These are phyloP conservation scores for Mesostigma viride DNA, from an alignment of 139 green algal species.

Conservation along the genomic window DNA sequence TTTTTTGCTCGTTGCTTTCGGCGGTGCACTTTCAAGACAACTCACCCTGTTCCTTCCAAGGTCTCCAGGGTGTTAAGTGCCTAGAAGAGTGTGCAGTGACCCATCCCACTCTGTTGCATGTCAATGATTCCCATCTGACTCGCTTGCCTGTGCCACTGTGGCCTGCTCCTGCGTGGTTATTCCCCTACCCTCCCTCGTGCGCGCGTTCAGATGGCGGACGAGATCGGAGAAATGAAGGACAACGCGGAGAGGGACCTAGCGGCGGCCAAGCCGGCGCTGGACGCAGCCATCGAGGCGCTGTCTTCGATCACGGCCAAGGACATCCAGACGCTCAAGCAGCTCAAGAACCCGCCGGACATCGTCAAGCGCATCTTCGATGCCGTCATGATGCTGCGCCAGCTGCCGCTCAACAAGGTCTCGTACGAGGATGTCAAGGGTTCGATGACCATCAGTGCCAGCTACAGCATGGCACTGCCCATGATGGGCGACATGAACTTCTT, in stretches of 20 bases:
- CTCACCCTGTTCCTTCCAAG: too few relatives aligned
- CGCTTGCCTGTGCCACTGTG: too few relatives aligned
- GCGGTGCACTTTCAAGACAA: too few relatives aligned
- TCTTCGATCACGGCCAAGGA: conserved; percentile 84
- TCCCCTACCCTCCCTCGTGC: too few relatives aligned
- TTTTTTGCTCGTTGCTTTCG: too few relatives aligned
- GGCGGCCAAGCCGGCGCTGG: conserved; percentile 79
- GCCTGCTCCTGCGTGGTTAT: too few relatives aligned
- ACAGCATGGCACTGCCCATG: conserved; percentile 78
- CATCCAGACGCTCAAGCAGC: conserved; percentile 74
- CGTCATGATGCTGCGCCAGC: conserved; percentile 63
- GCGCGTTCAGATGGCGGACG: conserved; percentile 50
- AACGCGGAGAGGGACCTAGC: conserved; percentile 79
- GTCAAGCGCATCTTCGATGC: conserved; percentile 93
- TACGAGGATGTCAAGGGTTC: conserved; percentile 72
- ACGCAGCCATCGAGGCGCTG: conserved; percentile 70
- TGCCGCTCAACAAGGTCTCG: conserved; percentile 45
- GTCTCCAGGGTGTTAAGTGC: too few relatives aligned
- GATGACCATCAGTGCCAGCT: conserved; percentile 67
- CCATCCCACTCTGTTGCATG: too few relatives aligned
- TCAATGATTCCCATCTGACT: too few relatives aligned
- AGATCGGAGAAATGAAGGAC: conserved; percentile 62
- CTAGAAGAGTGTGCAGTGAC: too few relatives aligned
- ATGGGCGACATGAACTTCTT: conserved; percentile 88
- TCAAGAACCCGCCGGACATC: conserved; percentile 89